phyloP scores from a whole-genome alignment of 176 grass and related monocot species.

The Alopecurus myosuroides region DNA sequence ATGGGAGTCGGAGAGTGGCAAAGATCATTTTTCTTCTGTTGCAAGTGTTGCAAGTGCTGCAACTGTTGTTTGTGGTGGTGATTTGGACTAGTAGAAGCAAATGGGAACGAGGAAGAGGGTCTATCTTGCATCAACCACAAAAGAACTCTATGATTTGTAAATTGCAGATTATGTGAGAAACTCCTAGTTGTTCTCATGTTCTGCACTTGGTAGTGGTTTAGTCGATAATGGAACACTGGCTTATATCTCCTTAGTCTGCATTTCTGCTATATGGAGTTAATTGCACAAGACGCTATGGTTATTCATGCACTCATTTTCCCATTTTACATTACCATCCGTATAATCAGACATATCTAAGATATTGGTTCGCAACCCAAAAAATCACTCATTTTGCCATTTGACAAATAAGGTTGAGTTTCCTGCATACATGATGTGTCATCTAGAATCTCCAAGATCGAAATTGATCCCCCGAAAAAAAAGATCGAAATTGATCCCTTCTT shows the following conservation, averaged over 20 bases:
- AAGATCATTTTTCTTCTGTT: slow-evolving; percentile 31
- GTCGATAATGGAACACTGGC: slow-evolving; percentile 23
- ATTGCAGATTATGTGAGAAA: slow-evolving; percentile 22
- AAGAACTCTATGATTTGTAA: slow-evolving; percentile 16
- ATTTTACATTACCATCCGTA: not conserved
- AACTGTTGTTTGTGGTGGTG: not conserved
- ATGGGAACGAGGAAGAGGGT: not conserved
- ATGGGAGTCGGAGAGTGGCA: not conserved
- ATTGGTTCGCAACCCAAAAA: not conserved
- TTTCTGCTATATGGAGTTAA: not conserved
- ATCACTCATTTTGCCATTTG: not conserved
- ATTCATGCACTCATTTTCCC: not conserved
- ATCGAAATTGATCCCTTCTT: not conserved
- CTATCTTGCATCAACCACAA: not conserved
- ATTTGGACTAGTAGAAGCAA: slow-evolving; percentile 27
- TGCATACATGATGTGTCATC: not conserved
- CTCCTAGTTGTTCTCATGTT: slow-evolving; percentile 5
- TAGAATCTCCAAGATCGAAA: not conserved
- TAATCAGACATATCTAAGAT: not conserved
- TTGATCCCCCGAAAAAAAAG: not conserved
- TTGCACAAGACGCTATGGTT: not conserved
- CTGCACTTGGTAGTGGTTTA: slow-evolving; percentile 23
- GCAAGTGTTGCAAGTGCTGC: not conserved
- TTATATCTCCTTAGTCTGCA: slow-evolving; percentile 14
- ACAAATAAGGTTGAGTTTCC: not conserved